Base-by-base conservation (phyloP, 306 rosid species). In the Begonia peltatifolia region DNA sequence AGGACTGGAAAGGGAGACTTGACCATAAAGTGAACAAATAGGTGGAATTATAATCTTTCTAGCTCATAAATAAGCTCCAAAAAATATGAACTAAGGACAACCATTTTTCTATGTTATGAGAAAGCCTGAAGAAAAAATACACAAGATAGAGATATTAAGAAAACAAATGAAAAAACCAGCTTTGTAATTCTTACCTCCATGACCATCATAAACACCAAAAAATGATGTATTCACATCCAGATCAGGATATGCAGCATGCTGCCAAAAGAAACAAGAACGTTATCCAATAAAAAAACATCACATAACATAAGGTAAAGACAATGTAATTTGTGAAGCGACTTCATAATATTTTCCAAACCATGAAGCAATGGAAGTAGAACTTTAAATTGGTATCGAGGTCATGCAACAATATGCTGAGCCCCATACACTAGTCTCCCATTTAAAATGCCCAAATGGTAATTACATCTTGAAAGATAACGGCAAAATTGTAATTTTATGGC, bases 181-280 rank as follows among this genome's bases (percentile, higher is more conserved):
- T 36, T 54, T 36, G 58, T 42, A 68, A 54, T 57, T 76, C 73
- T 78, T 79, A 90, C 99, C 95, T 86, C 99, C 99, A 71, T 90
- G 95, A 60, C 94, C 99, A 76, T 90, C 95, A 65, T 74, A 90
- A 66, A 90, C 99, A 71, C 94, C 95, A 65, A 86, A 90, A 82
- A 90, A 90, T 2, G 99, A 90, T 63, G 95, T 83, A 49, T 83
- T 67, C 10, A 46, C 74, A 81, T 81, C 99, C 63, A 90, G 84
- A 83, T 86, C 79, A 55, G 94, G 92, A 81, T 62, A 75, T 46
- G 99, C 95, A 54, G 94, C 92, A 74, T 90, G 99, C 97, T 90
- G 73, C 57, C 77, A 69, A 63, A 42, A 58, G 30, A 53, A 49
- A 60, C 57, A 59, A 18, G 14, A 11, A 69, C 22, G 13, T 8